Conservation (phyloP, 176 grass and related monocot genomes). For the Bromus sterilis region DNA sequence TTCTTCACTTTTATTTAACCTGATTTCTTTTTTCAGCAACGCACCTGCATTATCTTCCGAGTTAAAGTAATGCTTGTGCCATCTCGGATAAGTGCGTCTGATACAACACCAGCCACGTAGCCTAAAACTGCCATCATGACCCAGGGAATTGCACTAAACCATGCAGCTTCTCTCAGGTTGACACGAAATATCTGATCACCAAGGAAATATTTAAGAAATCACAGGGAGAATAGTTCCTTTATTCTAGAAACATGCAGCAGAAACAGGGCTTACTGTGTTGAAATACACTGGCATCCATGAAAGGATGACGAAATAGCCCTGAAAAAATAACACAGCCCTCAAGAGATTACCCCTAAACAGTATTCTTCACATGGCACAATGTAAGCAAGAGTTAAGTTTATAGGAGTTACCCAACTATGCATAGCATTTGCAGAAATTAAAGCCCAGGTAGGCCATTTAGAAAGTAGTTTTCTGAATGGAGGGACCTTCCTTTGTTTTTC, state of each 20-base stretch:
- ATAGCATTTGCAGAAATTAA: constrained; percentile 96
- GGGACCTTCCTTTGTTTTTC: constrained; percentile 62
- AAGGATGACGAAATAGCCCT: constrained; percentile 98
- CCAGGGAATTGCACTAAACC: constrained; percentile 99
- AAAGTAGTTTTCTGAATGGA: constrained; percentile 85
- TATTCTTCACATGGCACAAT: background rate
- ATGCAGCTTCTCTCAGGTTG: constrained; percentile 93
- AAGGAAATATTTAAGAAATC: constrained; percentile 2
- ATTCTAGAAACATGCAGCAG: constrained; percentile 19
- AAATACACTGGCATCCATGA: constrained; percentile 99
- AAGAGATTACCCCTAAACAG: constrained; percentile 4
- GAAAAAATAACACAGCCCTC: constrained; percentile 27
- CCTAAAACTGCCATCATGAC: constrained; percentile 98
- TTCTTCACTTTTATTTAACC: background rate
- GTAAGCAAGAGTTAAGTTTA: constrained; percentile 12
- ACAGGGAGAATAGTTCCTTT: background rate
- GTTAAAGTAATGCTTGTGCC: constrained; percentile 72
- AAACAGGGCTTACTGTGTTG: constrained; percentile 60
- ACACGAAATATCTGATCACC: constrained; percentile 72
- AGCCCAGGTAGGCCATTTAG: constrained; percentile 94
- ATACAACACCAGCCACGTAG: constrained; percentile 71
- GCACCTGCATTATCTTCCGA: constrained; percentile 97
- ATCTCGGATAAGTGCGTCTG: constrained; percentile 71
- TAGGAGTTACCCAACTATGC: constrained; percentile 94
- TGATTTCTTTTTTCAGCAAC: constrained; percentile 15